These are phyloP conservation scores for Lactarius quietus DNA, from an alignment of 768 basidiomycete species.

Conservation along the genomic window DNA sequence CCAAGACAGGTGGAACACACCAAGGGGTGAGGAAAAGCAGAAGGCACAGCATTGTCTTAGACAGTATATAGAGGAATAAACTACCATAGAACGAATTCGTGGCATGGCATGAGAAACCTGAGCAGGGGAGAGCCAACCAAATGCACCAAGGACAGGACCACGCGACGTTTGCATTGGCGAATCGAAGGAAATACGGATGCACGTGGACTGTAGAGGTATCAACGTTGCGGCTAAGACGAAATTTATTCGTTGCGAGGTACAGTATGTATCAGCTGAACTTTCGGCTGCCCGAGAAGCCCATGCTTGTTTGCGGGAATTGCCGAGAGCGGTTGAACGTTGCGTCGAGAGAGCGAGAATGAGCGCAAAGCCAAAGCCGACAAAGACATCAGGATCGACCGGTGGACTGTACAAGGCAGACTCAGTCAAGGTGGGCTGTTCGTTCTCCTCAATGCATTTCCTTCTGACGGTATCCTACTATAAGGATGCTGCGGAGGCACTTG, in stretches of 20 bases:
- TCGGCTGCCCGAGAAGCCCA: not conserved
- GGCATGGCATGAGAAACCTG: not conserved
- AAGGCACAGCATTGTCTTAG: not conserved
- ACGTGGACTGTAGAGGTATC: too few relatives aligned
- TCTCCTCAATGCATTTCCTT: not conserved
- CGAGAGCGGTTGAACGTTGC: not conserved
- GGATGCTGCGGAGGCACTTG: constrained; percentile 90
- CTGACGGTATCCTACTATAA: constrained; percentile 35
- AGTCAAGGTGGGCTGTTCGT: constrained; percentile 18
- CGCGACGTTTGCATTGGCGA: too few relatives aligned
- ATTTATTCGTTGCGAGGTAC: too few relatives aligned
- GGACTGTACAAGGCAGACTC: constrained; percentile 27
- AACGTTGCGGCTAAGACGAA: too few relatives aligned
- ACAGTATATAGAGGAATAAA: not conserved
- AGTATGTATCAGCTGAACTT: too few relatives aligned
- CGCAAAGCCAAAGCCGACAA: constrained; percentile 22
- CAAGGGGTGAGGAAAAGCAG: not conserved
- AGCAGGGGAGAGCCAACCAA: not conserved
- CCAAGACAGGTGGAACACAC: not conserved
- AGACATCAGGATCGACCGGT: constrained; percentile 16
- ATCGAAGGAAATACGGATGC: too few relatives aligned
- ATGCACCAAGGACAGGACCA: not conserved
- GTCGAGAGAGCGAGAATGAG: constrained; percentile 7
- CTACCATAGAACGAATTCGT: not conserved
- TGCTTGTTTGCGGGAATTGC: not conserved